Percentiles rank a stretch among this genome's conserved stretches.
Evolutionary conservation across 176 grass and related monocot species (phyloP).

Genomic region (Echinochloa phyllopogon): DNA sequence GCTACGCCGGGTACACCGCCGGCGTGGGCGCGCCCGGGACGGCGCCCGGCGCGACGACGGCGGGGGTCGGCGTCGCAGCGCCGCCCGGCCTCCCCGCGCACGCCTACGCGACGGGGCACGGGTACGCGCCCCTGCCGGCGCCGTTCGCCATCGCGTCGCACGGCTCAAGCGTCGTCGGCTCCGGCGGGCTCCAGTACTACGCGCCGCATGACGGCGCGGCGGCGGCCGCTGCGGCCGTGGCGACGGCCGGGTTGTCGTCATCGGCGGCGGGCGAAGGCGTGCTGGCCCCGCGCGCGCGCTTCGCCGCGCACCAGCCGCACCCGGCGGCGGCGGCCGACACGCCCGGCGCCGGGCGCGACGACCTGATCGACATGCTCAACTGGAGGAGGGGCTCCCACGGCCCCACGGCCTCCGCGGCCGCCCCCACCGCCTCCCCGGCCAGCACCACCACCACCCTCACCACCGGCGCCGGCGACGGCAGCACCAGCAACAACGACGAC

Average conservation of each 20-base stretch:
- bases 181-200: slow-evolving; percentile 42
- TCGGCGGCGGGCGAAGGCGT: not conserved
- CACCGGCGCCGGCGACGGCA: not conserved
- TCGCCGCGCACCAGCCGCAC: slow-evolving; percentile 51
- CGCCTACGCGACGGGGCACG: slow-evolving; percentile 7
- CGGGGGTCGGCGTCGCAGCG: not conserved
- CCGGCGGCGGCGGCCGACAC: slow-evolving; percentile 45
- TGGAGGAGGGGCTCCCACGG: slow-evolving; percentile 82
- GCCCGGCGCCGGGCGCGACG: slow-evolving; percentile 55
- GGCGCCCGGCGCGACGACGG: too few species aligned
- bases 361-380: slow-evolving; percentile 86
- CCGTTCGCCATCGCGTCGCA: slow-evolving; percentile 60
- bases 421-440: slow-evolving; percentile 33
- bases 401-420: slow-evolving; percentile 1
- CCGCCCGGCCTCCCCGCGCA: not conserved
- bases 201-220: slow-evolving; percentile 8
- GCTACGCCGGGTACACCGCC: not conserved
- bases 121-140: slow-evolving; percentile 29
- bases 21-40: too few species aligned
- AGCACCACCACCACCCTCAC: slow-evolving; percentile 43
- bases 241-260: not conserved
- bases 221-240: not conserved
- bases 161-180: slow-evolving; percentile 28
- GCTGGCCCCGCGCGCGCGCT: slow-evolving; percentile 54
- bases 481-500: not conserved